Evolutionary conservation across 1,284 basidiomycete species (phyloP).

Genomic region (Xerocomus minutiporus): DNA sequence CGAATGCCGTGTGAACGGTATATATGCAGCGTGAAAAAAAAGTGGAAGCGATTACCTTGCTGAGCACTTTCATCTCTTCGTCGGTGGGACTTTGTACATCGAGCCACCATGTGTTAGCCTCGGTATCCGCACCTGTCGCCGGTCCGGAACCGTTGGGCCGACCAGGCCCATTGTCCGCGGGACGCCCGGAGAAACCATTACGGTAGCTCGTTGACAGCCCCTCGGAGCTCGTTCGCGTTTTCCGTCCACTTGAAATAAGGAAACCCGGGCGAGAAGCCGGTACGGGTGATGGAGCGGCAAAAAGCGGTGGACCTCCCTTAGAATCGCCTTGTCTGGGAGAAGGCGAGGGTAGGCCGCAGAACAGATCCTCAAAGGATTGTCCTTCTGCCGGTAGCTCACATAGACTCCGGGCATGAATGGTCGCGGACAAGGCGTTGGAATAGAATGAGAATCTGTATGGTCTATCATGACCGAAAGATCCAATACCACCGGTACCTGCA

Average conservation of each 20-base stretch:
- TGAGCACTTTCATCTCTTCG: constrained; percentile 96
- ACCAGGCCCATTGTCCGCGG: constrained; percentile 23
- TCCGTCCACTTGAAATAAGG: constrained; percentile 7
- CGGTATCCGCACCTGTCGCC: constrained; percentile 40
- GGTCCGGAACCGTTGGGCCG: constrained; percentile 21
- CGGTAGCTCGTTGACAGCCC: constrained; percentile 3
- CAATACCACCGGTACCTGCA: constrained; percentile 32
- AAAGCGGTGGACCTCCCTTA: constrained; percentile 1
- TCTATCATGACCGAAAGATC: constrained; percentile 69
- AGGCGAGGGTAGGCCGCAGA: constrained; percentile 49
- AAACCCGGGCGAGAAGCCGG: constrained; percentile 3
- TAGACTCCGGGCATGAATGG: constrained; percentile 91
- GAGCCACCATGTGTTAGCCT: constrained; percentile 94
- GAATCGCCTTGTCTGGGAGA: constrained; percentile 6
- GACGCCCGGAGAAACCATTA: constrained; percentile 18
- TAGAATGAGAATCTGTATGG: constrained; percentile 99
- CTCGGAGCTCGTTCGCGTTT: constrained; percentile 6
- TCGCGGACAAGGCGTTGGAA: constrained; percentile 87
- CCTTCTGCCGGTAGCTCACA: constrained; percentile 93
- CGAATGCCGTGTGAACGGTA: constrained; percentile 10
- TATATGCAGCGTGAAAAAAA: neutral
- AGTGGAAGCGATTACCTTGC: constrained; percentile 57
- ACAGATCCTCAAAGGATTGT: constrained; percentile 91
- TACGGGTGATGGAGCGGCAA: constrained; percentile 12
- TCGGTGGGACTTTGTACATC: constrained; percentile 94